These are phyloP conservation scores for Aphanomyces stellatus DNA, from an alignment of 352 stramenopile genomes.

Conservation along the genomic window DNA sequence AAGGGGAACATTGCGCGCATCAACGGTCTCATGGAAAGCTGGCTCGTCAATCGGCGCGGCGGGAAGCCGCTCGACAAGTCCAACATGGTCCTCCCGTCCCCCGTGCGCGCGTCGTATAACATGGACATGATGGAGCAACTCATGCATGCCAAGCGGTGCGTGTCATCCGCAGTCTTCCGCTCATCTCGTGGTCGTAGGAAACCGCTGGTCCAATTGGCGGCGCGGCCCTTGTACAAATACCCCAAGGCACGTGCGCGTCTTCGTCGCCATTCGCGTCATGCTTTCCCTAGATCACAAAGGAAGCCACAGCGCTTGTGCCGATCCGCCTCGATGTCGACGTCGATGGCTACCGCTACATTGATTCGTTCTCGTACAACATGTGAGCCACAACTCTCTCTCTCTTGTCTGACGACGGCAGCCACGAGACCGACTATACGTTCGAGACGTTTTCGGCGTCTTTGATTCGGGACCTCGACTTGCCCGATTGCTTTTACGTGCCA, in stretches of 20 bases:
- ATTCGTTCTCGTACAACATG: slow-evolving; percentile 75
- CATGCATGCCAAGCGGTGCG: neutral
- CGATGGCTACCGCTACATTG: slow-evolving; percentile 74
- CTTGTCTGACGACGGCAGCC: slow-evolving; percentile 24
- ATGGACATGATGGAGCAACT: neutral
- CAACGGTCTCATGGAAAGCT: slow-evolving; percentile 79
- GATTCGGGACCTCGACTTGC: slow-evolving; percentile 59
- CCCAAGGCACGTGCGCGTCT: slow-evolving; percentile 36
- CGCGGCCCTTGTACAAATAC: slow-evolving; percentile 63
- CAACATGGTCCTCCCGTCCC: slow-evolving; percentile 25
- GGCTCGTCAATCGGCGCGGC: slow-evolving; percentile 67
- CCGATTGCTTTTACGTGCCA: slow-evolving; percentile 59
- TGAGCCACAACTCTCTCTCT: slow-evolving; percentile 24
- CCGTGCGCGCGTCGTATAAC: neutral
- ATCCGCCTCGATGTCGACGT: slow-evolving; percentile 70
- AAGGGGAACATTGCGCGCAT: slow-evolving; percentile 79
- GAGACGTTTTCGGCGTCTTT: slow-evolving; percentile 63
- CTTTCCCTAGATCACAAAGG: slow-evolving; percentile 33
- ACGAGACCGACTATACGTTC: slow-evolving; percentile 67
- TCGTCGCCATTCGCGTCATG: neutral
- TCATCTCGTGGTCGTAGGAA: slow-evolving; percentile 11
- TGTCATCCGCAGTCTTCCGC: neutral
- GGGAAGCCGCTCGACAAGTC: slow-evolving; percentile 75
- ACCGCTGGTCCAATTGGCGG: slow-evolving; percentile 15
- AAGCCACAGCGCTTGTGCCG: slow-evolving; percentile 45